Base-by-base conservation (phyloP, 805 yeast genomes). In the Teunomyces lycoperdinae region DNA sequence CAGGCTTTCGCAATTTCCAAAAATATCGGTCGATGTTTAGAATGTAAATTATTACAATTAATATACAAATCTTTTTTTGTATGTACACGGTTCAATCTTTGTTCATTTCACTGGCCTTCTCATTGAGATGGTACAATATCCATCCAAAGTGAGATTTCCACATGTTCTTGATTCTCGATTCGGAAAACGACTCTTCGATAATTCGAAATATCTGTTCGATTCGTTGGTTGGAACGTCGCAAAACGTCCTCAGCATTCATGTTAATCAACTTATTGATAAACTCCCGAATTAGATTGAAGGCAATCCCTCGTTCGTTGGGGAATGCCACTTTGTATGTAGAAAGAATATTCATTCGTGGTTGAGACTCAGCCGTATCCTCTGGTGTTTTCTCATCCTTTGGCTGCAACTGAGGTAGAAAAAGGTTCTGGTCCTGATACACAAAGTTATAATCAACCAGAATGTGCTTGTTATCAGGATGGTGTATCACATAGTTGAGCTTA, bases 251-350 rank as follows among this genome's bases (percentile, higher is more conserved):
- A 3, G 42, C 13, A 10, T 44, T 42, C 31, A 41, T 41, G 9
- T 47, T 50, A 5, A 48, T 42, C 42, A 47, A 31, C 46, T 46
- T 58, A 27, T 47, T 44, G 17, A 58, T 49, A 41, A 55, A 58
- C 42, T 63, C 62, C n/a, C 58, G 52, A 24, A 67, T 34, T 16
- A 68, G 45, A 24, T 42, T 50, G 16, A 55, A 50, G 9, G 58
- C 62, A 13, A 59, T 54, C 14, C 57, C 59, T 34, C 58, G 43
- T 9, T 61, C 62, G 30, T 55, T 58, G 20, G 63, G 58, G 8
- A 61, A 46, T 5, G 59, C 50, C 7, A 50, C 47, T n/a, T 45
- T 47, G 20, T 35, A 50, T 9, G 29, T 27, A 24, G 48, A 30
- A 9, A 35, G 31, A 5, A 43, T 27, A 2, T 14, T 28, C 16